Evolutionary conservation across 2,329 filamentous ascomycete genomes (phyloP).

Genomic region (Calonectria crousiana): DNA sequence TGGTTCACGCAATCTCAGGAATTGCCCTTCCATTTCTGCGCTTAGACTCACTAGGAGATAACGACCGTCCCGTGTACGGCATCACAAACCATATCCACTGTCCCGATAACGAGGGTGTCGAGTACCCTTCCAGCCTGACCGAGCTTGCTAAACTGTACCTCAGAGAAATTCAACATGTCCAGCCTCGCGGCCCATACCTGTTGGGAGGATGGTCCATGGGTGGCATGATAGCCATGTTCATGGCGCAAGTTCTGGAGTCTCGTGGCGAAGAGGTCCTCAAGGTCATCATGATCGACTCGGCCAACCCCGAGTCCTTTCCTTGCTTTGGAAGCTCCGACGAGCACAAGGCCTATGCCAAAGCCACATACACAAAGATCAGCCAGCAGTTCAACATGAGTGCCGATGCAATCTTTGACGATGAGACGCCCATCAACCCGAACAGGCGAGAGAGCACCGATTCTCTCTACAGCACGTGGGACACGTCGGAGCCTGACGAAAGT

Average conservation of each 20-base stretch:
- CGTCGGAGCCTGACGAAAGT: background rate
- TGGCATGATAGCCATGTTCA: slow-evolving; percentile 42
- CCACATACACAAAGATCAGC: slow-evolving; percentile 28
- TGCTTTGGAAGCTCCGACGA: slow-evolving; percentile 28
- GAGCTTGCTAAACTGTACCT: slow-evolving; percentile 38
- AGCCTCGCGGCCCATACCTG: slow-evolving; percentile 39
- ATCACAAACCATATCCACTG: slow-evolving; percentile 39
- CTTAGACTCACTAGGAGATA: slow-evolving; percentile 34
- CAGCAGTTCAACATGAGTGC: background rate
- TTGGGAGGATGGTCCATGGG: slow-evolving; percentile 43
- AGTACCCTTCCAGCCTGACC: slow-evolving; percentile 32
- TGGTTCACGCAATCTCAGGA: slow-evolving; percentile 40
- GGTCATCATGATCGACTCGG: slow-evolving; percentile 43
- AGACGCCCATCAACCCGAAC: background rate
- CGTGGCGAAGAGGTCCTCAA: slow-evolving; percentile 33
- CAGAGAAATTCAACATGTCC: slow-evolving; percentile 29
- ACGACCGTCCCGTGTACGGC: slow-evolving; percentile 38
- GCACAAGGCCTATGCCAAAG: slow-evolving; percentile 28
- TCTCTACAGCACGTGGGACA: background rate
- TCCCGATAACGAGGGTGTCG: slow-evolving; percentile 28
- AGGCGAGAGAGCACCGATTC: background rate
- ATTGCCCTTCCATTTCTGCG: slow-evolving; percentile 38
- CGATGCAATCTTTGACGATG: background rate
- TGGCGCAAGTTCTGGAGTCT: slow-evolving; percentile 35
- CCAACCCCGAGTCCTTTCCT: slow-evolving; percentile 39